A percentile compares a stretch with the other conserved stretches of the same genome.
Conservation (phyloP, 805 yeast species). For the Candida stauntonica region DNA sequence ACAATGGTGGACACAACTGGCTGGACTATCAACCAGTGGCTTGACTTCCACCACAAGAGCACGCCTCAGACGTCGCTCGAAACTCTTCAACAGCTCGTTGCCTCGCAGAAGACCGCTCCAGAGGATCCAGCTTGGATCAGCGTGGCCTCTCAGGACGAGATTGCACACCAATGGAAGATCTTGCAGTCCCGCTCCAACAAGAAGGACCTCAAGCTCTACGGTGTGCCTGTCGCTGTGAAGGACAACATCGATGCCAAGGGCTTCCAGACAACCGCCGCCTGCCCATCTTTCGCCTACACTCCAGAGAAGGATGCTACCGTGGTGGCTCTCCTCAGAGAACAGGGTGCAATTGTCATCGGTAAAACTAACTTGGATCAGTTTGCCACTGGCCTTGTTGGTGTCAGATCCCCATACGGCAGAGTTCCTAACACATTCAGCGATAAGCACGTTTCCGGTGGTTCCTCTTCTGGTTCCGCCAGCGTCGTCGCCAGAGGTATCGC, state of each 20-base stretch:
- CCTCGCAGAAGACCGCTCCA: slow-evolving; percentile 41
- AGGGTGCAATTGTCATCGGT: slow-evolving; percentile 91
- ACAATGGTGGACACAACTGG: slow-evolving; percentile 37
- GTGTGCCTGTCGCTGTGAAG: slow-evolving; percentile 93
- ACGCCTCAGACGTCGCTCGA: slow-evolving; percentile 58
- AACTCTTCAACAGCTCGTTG: slow-evolving; percentile 41
- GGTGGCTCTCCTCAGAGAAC: slow-evolving; percentile 67
- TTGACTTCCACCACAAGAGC: slow-evolving; percentile 55
- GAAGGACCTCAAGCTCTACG: slow-evolving; percentile 63
- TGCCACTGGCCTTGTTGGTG: slow-evolving; percentile 96
- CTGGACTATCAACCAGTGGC: slow-evolving; percentile 84
- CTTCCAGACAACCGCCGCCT: slow-evolving; percentile 88
- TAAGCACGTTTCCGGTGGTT: slow-evolving; percentile 88
- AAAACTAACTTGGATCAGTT: slow-evolving; percentile 95
- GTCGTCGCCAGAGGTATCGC: slow-evolving; percentile 88
- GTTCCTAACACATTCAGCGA: slow-evolving; percentile 75
- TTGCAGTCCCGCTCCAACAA: slow-evolving; percentile 60
- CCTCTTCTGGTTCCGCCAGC: slow-evolving; percentile 93
- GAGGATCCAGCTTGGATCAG: slow-evolving; percentile 93
- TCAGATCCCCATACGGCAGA: slow-evolving; percentile 91
- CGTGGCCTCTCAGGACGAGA: slow-evolving; percentile 54
- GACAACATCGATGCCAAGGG: slow-evolving; percentile 90
- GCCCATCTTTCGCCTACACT: slow-evolving; percentile 73
- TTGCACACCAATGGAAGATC: slow-evolving; percentile 73
- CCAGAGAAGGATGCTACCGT: slow-evolving; percentile 74